These are phyloP conservation scores for Heliamphora pulchella DNA, from an alignment of 179 eudicot genomes.

Conservation along the genomic window DNA sequence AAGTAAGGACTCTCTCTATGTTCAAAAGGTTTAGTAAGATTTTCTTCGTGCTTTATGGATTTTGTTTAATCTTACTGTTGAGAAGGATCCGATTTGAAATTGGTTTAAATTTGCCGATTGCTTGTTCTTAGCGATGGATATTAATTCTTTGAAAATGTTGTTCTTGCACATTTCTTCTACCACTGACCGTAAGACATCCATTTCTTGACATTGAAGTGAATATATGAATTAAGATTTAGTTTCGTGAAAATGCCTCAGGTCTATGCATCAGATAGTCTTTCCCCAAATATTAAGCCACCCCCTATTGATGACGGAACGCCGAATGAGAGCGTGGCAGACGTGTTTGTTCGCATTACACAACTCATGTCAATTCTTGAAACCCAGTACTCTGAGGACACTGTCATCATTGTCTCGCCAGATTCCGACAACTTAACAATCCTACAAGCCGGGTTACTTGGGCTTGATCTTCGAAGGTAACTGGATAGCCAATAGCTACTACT, in stretches of 20 bases:
- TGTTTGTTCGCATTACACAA: constrained; percentile 94
- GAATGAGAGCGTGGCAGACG: constrained; percentile 86
- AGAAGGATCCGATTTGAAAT: neutral
- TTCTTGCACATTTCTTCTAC: neutral
- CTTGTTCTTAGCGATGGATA: neutral
- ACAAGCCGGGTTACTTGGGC: constrained; percentile 90
- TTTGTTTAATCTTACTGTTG: neutral
- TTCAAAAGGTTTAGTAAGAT: neutral
- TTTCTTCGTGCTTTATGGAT: neutral
- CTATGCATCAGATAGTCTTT: constrained; percentile 67
- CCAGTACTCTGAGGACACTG: constrained; percentile 83
- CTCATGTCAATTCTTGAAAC: constrained; percentile 97
- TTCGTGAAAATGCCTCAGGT: constrained; percentile 37
- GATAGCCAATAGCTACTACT: neutral
- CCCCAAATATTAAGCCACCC: constrained; percentile 74
- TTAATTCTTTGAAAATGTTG: neutral
- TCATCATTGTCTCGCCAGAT: constrained; percentile 86
- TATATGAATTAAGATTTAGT: neutral
- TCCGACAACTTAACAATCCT: constrained; percentile 80
- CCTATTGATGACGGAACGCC: constrained; percentile 90
- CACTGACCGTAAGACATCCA: neutral
- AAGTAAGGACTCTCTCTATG: constrained; percentile 33
- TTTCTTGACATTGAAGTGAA: no score
- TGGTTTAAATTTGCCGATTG: neutral
- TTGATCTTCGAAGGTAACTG: constrained; percentile 74